Base-by-base conservation (phyloP, 2,329 filamentous ascomycete genomes). In the Ascosphaera apis region DNA sequence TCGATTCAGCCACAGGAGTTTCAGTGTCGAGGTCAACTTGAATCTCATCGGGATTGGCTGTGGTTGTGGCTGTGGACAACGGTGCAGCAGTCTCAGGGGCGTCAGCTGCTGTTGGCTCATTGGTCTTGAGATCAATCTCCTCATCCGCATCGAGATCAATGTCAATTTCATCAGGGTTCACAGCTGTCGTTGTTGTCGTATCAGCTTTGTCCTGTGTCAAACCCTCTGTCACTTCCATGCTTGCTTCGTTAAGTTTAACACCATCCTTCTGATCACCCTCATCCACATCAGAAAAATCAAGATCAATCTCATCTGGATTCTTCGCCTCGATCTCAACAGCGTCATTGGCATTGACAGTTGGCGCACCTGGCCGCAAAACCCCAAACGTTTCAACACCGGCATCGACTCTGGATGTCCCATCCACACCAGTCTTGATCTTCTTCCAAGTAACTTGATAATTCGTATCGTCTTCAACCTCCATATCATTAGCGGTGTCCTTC, bases 231-330 rank as follows among this genome's bases (percentile, higher is more conserved):
- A n/a, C n/a, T n/a, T n/a, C n/a, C n/a, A n/a, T n/a, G n/a, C n/a
- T n/a, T n/a, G n/a, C n/a, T n/a, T n/a, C n/a, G n/a, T n/a, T n/a
- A n/a, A n/a, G n/a, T n/a, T n/a, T n/a, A n/a, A n/a, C n/a, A n/a
- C n/a, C n/a, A n/a, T n/a, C n/a, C n/a, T n/a, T n/a, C 33, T 34
- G 25, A 39, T 19, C 28, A 31, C 2, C 8, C 15, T 53, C 55
- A 2, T 65, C 62, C 5, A 67, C 62, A 12, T 66, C 64, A 23
- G 70, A 68, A 45, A 71, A 55, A 40, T 76, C 73, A 13, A 84
- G 62, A 46, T 80, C 69, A 40, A 80, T 78, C 50, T 80, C 76
- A 43, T 78, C 71, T 0, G 65, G 62, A 41, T 83, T 83, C 35
- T 59, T 56, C 23, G 55, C 43, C 8, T 48, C 47, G 2, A 45